Evolutionary conservation across 495 filamentous ascomycete species (phyloP).

Genomic region (Podospora tetraspora): DNA sequence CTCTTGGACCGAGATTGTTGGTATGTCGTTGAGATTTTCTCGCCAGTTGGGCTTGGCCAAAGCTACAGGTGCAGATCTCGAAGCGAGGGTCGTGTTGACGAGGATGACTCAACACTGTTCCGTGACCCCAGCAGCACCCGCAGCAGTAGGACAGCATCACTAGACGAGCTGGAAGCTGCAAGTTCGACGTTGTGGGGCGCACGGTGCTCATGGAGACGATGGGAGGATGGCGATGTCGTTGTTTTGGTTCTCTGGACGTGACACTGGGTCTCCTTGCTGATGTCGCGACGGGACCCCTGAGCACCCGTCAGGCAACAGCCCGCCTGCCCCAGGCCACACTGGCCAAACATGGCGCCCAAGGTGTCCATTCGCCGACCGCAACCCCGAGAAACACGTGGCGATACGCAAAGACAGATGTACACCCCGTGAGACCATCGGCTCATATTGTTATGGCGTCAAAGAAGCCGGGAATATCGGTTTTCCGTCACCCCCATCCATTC

Average conservation of each 20-base stretch:
- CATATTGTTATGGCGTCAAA: neutral
- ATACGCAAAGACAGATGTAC: neutral
- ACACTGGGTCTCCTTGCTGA: neutral
- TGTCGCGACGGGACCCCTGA: neutral
- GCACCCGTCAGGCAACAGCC: neutral
- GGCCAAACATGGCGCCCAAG: neutral
- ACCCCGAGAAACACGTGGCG: neutral
- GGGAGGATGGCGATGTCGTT: neutral
- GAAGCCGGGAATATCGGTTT: conserved; percentile 26
- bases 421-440: neutral
- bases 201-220: neutral
- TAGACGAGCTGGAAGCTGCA: neutral
- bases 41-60: no score
- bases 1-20: no score
- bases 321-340: neutral
- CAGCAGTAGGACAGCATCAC: no score
- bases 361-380: neutral
- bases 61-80: neutral
- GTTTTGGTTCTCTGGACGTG: neutral
- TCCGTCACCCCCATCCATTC: conserved; percentile 28
- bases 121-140: neutral
- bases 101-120: neutral
- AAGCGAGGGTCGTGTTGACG: neutral
- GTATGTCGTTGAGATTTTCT: no score
- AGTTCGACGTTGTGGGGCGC: neutral